Evolutionary conservation across 306 rosid genomes (phyloP), one percentile per base, ranked within the genome.

Genomic region (Acmispon strigosus): DNA sequence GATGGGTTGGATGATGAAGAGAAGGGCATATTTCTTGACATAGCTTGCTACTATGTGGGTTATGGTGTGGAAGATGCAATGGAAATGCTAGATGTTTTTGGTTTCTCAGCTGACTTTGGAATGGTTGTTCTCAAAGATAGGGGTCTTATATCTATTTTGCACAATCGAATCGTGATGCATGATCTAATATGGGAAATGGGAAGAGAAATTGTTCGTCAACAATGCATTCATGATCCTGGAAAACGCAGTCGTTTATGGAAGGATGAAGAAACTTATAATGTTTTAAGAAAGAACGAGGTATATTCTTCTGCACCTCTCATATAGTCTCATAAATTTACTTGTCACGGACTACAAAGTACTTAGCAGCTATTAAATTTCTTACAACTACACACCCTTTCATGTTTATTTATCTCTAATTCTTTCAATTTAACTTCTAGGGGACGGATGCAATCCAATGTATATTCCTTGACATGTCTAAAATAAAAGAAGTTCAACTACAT

Each of bases 201-300:
- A 1, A 50, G 16, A 43, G 72, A 42, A 24, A 74, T 84, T 39
- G 79, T 84, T 66, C 60, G 22, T 0, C 39, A 4, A 16, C 39
- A 84, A 47, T 41, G 64, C 2, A 3, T 8, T 4, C 3, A 2
- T 3, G 43, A 81, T 8, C 56, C 72, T 16, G 82, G 76, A 24
- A 61, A 78, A 55, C 47, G 76, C 5, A 84, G 82, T 50, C 71
- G 88, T 22, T 14, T 84, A 17, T 78, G 72, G 62, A 24, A 20
- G 22, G 14, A 1, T 12, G 41, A 34, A 1, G 86, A 75, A 27
- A 59, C 66, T 7, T 1, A n/a, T 24, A 11, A 52, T 4, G 80
- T 81, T 9, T 52, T 78, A 4, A 52, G 3, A 18, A 14, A 36
- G 9, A 74, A 82, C 5, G 58, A 68, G 67, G 86, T 82, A 20